These are phyloP conservation scores for Prunus mongolica DNA, from an alignment of 306 rosid genomes.

Conservation along the genomic window DNA sequence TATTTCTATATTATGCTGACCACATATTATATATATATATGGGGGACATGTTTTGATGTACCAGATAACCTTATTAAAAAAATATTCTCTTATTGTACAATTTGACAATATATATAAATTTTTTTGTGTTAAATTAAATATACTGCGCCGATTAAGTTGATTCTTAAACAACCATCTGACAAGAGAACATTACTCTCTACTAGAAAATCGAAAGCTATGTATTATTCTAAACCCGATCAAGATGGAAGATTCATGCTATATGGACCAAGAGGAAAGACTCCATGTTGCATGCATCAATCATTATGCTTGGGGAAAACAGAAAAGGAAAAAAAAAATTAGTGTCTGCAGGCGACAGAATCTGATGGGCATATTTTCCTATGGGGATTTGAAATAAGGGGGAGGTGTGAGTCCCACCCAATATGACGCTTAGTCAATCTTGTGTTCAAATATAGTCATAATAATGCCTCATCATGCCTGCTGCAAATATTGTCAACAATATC, in stretches of 20 bases:
- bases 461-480: background rate
- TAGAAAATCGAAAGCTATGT: background rate
- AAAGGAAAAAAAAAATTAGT: background rate
- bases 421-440: conserved; percentile 4
- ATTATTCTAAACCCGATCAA: background rate
- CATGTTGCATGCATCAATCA: conserved; percentile 36
- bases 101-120: too few species aligned
- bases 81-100: too few species aligned
- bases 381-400: conserved; percentile 28
- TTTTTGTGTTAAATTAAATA: too few species aligned
- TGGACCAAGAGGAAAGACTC: conserved; percentile 17
- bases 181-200: background rate
- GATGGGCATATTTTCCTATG: conserved; percentile 22
- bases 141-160: background rate
- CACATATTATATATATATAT: background rate
- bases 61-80: background rate
- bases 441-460: conserved; percentile 48
- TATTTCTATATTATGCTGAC: background rate
- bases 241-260: conserved; percentile 1
- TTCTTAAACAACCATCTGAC: background rate
- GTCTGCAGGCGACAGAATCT: conserved; percentile 30
- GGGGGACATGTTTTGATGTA: background rate
- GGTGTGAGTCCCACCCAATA: conserved; percentile 34
- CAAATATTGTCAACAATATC: background rate
- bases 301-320: conserved; percentile 40